Evolutionary conservation across 1,284 basidiomycete species (phyloP).

Genomic region (Bjerkandera adusta): DNA sequence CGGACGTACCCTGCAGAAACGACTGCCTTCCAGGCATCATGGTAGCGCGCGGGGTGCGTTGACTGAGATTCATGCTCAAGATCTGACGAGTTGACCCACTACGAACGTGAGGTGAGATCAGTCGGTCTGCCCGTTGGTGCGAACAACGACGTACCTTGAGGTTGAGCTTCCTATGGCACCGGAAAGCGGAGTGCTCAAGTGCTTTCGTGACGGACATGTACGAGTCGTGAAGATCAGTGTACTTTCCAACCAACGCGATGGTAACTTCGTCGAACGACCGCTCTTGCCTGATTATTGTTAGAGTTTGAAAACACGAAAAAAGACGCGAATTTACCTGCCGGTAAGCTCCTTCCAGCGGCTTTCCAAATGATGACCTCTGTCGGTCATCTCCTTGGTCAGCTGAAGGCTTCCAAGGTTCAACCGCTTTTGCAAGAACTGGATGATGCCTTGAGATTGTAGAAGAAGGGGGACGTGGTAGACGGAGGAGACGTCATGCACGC

Average conservation of each 20-base stretch:
- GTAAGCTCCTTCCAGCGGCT: conserved; percentile 86
- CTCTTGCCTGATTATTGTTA: conserved; percentile 65
- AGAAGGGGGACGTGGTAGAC: conserved; percentile 98
- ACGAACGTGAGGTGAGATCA: conserved; percentile 4
- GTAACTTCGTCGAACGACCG: conserved; percentile 89
- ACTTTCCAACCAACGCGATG: conserved; percentile 96
- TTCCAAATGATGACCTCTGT: conserved; percentile 66
- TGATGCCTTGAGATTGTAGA: conserved; percentile 89
- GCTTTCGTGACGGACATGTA: conserved; percentile 99
- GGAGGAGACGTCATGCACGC: conserved; percentile 94
- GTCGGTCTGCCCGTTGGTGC: conserved; percentile 9
- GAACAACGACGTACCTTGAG: conserved; percentile 60
- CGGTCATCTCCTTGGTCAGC: conserved; percentile 55
- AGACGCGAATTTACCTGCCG: conserved; percentile 47
- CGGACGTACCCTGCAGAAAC: conserved; percentile 80
- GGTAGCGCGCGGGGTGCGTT: conserved; percentile 84
- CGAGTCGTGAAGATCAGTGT: conserved; percentile 95
- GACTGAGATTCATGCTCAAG: conserved; percentile 82
- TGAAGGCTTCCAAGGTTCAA: conserved; percentile 69
- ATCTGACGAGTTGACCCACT: conserved; percentile 99
- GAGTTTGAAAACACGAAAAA: too few relatives aligned
- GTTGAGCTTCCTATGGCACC: conserved; percentile 81
- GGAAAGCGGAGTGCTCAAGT: conserved; percentile 94
- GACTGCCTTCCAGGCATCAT: conserved; percentile 93
- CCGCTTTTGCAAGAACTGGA: conserved; percentile 82